Conservation (phyloP, 2,329 filamentous ascomycete genomes). For the Nothophoma quercina region DNA sequence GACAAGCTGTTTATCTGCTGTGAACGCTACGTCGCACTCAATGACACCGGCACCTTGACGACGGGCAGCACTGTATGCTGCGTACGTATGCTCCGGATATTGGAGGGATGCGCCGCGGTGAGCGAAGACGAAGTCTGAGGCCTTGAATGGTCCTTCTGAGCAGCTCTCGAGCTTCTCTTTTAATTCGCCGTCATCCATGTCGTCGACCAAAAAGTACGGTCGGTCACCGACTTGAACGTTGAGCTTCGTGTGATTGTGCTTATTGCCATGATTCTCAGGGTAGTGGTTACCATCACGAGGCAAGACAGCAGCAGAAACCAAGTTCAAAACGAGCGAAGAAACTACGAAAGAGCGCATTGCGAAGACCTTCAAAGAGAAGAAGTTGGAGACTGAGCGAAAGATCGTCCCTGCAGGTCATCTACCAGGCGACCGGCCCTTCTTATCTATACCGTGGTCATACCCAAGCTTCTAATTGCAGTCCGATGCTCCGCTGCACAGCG, state of each 20-base stretch:
- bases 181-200: conserved; percentile 49
- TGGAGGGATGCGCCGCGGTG: conserved; percentile 49
- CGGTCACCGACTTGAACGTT: conserved; percentile 48
- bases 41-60: conserved; percentile 48
- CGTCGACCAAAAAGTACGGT: conserved; percentile 47
- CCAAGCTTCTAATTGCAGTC: conserved; percentile 12
- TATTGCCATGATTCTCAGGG: conserved; percentile 23
- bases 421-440: conserved; percentile 25
- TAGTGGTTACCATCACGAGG: conserved; percentile 25
- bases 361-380: conserved; percentile 15
- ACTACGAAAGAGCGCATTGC: conserved; percentile 41
- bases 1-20: conserved; percentile 48
- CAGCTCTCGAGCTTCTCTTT: conserved; percentile 49
- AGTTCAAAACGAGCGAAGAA: conserved; percentile 35
- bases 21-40: conserved; percentile 51
- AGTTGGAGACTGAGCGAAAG: conserved; percentile 11
- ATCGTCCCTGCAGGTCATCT: conserved; percentile 26
- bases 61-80: conserved; percentile 42
- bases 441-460: conserved; percentile 26
- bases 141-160: conserved; percentile 47
- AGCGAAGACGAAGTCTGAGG: conserved; percentile 45
- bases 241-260: conserved; percentile 25
- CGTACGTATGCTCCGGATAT: conserved; percentile 47
- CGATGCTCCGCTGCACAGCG: conserved; percentile 10
- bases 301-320: conserved; percentile 39